phyloP scores from a whole-genome alignment of 2,329 filamentous ascomycete genomes.

The Fusarium floridanum region DNA sequence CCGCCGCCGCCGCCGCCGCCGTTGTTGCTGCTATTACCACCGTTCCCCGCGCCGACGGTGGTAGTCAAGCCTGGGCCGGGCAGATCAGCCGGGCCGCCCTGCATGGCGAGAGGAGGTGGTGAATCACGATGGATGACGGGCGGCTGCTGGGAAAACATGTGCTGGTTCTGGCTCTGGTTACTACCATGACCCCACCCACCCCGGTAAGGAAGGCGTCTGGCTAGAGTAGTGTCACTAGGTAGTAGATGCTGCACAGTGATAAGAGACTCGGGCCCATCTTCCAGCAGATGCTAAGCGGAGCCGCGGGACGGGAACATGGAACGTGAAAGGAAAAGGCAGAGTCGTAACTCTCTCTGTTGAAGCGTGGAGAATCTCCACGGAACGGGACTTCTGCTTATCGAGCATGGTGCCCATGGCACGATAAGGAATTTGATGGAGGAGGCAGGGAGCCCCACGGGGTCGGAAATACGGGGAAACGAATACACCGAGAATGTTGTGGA shows the following conservation, averaged over 20 bases:
- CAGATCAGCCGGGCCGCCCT: constrained; percentile 31
- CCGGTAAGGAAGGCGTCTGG: constrained; percentile 20
- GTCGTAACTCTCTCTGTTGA: neutral
- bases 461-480: constrained; percentile 44
- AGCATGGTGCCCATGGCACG: constrained; percentile 15
- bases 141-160: constrained; percentile 40
- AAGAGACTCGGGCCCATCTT: constrained; percentile 44
- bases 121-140: constrained; percentile 37
- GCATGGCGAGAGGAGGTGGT: constrained; percentile 34
- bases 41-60: constrained; percentile 9
- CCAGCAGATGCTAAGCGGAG: constrained; percentile 29
- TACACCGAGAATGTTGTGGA: constrained; percentile 17
- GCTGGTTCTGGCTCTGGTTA: neutral
- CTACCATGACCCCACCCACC: constrained; percentile 36
- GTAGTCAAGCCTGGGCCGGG: constrained; percentile 24
- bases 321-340: constrained; percentile 9
- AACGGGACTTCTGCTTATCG: constrained; percentile 22
- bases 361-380: constrained; percentile 21
- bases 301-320: constrained; percentile 22
- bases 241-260: constrained; percentile 42
- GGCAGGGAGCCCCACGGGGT: constrained; percentile 37
- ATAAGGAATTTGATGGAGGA: constrained; percentile 30
- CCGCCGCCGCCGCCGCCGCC: constrained; percentile 5
- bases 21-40: neutral
- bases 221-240: constrained; percentile 5